Evolutionary conservation across 73 alveolate genomes (phyloP).

Genomic region (Paramecium sexaurelia): DNA sequence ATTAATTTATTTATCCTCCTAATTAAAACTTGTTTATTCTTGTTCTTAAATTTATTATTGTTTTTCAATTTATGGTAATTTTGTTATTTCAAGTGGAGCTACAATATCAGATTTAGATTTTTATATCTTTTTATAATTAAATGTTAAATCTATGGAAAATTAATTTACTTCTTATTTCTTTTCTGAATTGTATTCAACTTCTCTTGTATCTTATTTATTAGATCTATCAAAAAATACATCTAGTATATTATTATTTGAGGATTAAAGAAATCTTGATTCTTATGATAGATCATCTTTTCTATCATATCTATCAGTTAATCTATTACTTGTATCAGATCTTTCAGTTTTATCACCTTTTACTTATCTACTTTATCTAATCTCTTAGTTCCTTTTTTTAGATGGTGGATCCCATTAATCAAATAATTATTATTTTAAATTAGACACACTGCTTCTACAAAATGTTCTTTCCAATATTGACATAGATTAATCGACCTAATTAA

Average conservation of each 20-base stretch:
- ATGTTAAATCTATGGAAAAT: background rate
- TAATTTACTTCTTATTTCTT: background rate
- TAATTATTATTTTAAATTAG: background rate
- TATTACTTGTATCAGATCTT: background rate
- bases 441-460: constrained; percentile 2
- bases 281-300: background rate
- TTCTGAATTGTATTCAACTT: background rate
- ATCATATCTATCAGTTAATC: background rate
- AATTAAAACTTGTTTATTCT: background rate
- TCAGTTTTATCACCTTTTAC: background rate
- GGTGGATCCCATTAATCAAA: constrained; percentile 18
- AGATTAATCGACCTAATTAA: background rate
- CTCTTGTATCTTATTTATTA: background rate
- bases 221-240: background rate
- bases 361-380: background rate
- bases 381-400: background rate
- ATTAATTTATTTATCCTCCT: background rate
- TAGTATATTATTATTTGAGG: background rate
- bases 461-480: background rate
- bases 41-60: background rate
- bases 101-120: background rate
- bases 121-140: background rate
- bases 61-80: background rate
- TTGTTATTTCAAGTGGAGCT: background rate
- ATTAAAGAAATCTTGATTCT: background rate